Conservation (phyloP, 306 rosid genomes). For the Abrus pulchellus region DNA sequence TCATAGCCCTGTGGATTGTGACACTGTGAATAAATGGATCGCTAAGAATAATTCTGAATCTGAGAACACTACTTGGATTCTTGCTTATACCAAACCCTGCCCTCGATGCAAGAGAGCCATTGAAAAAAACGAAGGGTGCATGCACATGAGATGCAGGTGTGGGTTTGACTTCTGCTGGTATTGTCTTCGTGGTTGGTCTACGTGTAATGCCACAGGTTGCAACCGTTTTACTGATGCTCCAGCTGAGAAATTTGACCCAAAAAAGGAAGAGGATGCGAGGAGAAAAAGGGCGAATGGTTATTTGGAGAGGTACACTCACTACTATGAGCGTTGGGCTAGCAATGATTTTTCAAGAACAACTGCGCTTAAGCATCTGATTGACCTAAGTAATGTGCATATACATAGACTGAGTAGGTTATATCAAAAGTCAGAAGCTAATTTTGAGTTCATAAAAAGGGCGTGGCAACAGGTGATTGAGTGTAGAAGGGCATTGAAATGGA, state of each 20-base stretch:
- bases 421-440: slow-evolving; percentile 45
- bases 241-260: slow-evolving; percentile 52
- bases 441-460: slow-evolving; percentile 55
- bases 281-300: slow-evolving; percentile 42
- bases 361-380: slow-evolving; percentile 43
- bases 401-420: slow-evolving; percentile 44
- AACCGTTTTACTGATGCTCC: neutral
- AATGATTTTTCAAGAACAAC: slow-evolving; percentile 49
- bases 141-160: slow-evolving; percentile 36
- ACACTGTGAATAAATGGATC: slow-evolving; percentile 23
- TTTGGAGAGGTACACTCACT: slow-evolving; percentile 67
- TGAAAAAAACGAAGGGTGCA: slow-evolving; percentile 27
- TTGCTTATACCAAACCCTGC: slow-evolving; percentile 35
- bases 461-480: slow-evolving; percentile 66
- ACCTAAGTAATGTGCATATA: slow-evolving; percentile 35
- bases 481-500: slow-evolving; percentile 68
- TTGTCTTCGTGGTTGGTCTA: slow-evolving; percentile 11
- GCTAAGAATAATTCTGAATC: neutral
- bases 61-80: slow-evolving; percentile 21
- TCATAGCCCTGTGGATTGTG: slow-evolving; percentile 44
- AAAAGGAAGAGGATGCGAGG: slow-evolving; percentile 46
- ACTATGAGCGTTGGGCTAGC: slow-evolving; percentile 70
- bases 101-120: slow-evolving; percentile 25
- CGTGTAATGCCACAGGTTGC: neutral
- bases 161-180: slow-evolving; percentile 39